Conservation (phyloP, 305 asterid genomes). For the Plantago rigida region DNA sequence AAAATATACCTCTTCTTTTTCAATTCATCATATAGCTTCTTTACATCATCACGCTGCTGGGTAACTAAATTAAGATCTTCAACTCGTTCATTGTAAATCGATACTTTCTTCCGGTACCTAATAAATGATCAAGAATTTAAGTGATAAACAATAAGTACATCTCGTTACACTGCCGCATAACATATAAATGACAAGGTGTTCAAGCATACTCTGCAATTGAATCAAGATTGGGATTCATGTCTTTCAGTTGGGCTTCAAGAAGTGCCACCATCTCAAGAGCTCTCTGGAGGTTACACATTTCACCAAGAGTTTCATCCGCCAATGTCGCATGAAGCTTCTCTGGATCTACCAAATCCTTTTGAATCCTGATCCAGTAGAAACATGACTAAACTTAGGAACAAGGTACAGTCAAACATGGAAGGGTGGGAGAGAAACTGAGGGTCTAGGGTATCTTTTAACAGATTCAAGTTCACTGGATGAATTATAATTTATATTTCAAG, state of each 20-base stretch:
- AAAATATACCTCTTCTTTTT: constrained; percentile 64
- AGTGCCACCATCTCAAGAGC: constrained; percentile 80
- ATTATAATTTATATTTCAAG: too few species aligned
- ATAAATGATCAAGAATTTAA: constrained; percentile 13
- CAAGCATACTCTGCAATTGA: constrained; percentile 76
- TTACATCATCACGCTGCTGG: constrained; percentile 72
- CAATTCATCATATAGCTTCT: constrained; percentile 86
- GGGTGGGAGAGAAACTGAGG: neutral
- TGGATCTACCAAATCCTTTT: constrained; percentile 76
- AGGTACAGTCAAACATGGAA: neutral
- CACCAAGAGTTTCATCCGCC: constrained; percentile 52
- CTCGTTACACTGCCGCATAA: neutral
- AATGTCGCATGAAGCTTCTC: constrained; percentile 68
- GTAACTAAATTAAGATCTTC: constrained; percentile 75
- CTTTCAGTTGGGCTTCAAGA: constrained; percentile 87
- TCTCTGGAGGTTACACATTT: constrained; percentile 51
- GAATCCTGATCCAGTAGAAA: constrained; percentile 49
- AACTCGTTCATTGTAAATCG: constrained; percentile 70
- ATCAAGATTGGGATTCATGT: constrained; percentile 92
- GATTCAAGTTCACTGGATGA: too few species aligned
- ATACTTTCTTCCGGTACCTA: constrained; percentile 72
- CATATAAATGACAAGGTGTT: constrained; percentile 10
- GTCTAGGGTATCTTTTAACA: constrained; percentile 3
- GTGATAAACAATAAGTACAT: constrained; percentile 8
- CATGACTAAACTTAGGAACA: neutral